phyloP scores from a whole-genome alignment of 192 early-diverging fungal genomes.

The Phycomyces nitens region DNA sequence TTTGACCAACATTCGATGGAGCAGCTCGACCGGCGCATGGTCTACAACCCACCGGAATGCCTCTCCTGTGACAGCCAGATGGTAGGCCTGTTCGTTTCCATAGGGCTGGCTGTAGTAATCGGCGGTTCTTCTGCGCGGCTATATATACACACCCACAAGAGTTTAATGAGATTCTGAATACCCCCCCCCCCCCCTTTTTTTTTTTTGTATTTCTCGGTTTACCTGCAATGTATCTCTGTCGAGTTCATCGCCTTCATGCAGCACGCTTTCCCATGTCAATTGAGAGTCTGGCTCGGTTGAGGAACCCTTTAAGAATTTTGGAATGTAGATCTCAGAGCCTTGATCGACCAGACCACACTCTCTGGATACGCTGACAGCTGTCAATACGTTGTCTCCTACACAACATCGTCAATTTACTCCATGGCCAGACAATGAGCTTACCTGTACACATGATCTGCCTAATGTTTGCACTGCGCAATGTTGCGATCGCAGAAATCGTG shows the following conservation, averaged over 20 bases:
- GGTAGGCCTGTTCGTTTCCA: slow-evolving; percentile 45
- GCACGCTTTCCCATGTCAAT: slow-evolving; percentile 70
- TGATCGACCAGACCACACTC: slow-evolving; percentile 89
- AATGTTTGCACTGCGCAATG: slow-evolving; percentile 78
- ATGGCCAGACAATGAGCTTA: slow-evolving; percentile 17
- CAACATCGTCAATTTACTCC: neutral
- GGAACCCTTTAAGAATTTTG: slow-evolving; percentile 59
- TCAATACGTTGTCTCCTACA: slow-evolving; percentile 90
- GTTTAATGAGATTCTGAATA: slow-evolving; percentile 3
- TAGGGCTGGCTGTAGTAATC: slow-evolving; percentile 1
- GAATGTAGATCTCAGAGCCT: slow-evolving; percentile 72
- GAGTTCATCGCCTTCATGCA: slow-evolving; percentile 42
- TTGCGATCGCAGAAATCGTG: slow-evolving; percentile 72
- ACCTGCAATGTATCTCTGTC: slow-evolving; percentile 47
- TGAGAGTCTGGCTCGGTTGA: slow-evolving; percentile 48
- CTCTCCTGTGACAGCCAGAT: slow-evolving; percentile 92
- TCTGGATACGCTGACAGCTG: slow-evolving; percentile 89
- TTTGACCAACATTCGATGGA: slow-evolving; percentile 82
- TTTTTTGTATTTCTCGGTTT: slow-evolving; percentile 11
- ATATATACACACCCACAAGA: slow-evolving; percentile 2
- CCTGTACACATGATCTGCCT: slow-evolving; percentile 98
- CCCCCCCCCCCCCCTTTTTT: neutral
- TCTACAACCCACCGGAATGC: slow-evolving; percentile 95
- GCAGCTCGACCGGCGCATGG: slow-evolving; percentile 55
- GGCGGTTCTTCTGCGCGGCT: slow-evolving; percentile 3